phyloP scores from a whole-genome alignment of 2,329 filamentous ascomycete species.

The Neonectria magnoliae region DNA sequence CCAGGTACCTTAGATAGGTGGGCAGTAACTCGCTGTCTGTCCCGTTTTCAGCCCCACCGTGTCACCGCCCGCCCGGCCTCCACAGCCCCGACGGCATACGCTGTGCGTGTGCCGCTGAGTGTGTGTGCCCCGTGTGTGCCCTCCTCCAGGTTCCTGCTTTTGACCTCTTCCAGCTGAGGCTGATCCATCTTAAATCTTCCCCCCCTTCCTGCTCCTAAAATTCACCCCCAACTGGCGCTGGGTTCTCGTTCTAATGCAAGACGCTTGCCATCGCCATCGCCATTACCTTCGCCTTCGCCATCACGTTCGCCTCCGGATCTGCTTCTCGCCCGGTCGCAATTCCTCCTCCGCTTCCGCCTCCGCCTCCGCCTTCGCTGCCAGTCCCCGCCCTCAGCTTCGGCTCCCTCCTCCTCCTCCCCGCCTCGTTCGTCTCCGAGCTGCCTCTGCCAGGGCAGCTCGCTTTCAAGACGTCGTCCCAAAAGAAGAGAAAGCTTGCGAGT shows the following conservation, averaged over 20 bases:
- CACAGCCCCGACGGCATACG: conserved; percentile 31
- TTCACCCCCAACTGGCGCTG: conserved; percentile 8
- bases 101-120: not conserved
- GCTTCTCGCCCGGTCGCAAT: conserved; percentile 7
- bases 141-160: conserved; percentile 18
- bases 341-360: conserved; percentile 10
- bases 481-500: conserved; percentile 75
- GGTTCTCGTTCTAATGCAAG: conserved; percentile 25
- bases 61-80: conserved; percentile 34
- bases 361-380: conserved; percentile 14
- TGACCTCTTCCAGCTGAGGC: conserved; percentile 8
- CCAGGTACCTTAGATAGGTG: too few relatives aligned
- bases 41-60: conserved; percentile 34
- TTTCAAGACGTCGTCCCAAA: conserved; percentile 77
- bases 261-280: conserved; percentile 30
- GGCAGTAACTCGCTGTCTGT: not conserved
- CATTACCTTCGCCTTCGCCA: conserved; percentile 24
- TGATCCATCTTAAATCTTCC: conserved; percentile 18
- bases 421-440: conserved; percentile 59
- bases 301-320: conserved; percentile 8
- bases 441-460: conserved; percentile 73
- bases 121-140: conserved; percentile 26
- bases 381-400: conserved; percentile 21
- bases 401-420: conserved; percentile 17
- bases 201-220: conserved; percentile 1